These are phyloP conservation scores for Amaranthus cruentus DNA, from an alignment of 148 eudicot species.

Conservation along the genomic window DNA sequence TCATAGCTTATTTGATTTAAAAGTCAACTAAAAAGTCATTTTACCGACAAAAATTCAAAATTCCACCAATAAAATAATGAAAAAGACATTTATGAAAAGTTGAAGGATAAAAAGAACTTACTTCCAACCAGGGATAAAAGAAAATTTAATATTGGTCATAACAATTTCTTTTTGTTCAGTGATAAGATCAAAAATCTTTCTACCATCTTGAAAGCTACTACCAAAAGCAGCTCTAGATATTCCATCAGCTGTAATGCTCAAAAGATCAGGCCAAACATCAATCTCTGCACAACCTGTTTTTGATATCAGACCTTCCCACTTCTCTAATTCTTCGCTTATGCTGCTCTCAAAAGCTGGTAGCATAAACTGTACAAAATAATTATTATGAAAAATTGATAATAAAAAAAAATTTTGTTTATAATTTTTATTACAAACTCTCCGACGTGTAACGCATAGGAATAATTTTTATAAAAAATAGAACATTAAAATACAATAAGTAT, in stretches of 20 bases:
- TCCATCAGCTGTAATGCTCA: constrained; percentile 22
- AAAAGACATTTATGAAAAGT: neutral
- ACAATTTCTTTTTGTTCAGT: constrained; percentile 15
- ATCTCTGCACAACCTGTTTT: constrained; percentile 19
- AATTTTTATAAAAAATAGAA: too few relatives aligned
- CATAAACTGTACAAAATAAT: constrained; percentile 16
- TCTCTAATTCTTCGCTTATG: constrained; percentile 14
- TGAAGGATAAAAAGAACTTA: neutral
- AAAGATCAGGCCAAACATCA: constrained; percentile 29
- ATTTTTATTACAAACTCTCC: too few relatives aligned
- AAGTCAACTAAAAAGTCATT: too few relatives aligned
- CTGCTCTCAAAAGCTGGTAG: constrained; percentile 25
- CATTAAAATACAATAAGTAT: too few relatives aligned
- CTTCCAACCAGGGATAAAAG: constrained; percentile 25
- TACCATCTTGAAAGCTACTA: constrained; percentile 24
- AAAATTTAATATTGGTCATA: neutral
- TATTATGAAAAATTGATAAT: too few relatives aligned
- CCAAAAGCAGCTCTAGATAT: constrained; percentile 37
- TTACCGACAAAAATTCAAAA: too few relatives aligned
- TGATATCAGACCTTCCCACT: constrained; percentile 21
- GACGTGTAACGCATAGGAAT: too few relatives aligned
- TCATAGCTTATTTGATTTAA: too few relatives aligned
- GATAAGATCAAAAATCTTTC: constrained; percentile 24
- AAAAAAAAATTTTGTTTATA: too few relatives aligned
- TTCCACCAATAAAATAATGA: neutral